phyloP scores from a whole-genome alignment of 2,329 filamentous ascomycete species.

The Cadophora sp. region DNA sequence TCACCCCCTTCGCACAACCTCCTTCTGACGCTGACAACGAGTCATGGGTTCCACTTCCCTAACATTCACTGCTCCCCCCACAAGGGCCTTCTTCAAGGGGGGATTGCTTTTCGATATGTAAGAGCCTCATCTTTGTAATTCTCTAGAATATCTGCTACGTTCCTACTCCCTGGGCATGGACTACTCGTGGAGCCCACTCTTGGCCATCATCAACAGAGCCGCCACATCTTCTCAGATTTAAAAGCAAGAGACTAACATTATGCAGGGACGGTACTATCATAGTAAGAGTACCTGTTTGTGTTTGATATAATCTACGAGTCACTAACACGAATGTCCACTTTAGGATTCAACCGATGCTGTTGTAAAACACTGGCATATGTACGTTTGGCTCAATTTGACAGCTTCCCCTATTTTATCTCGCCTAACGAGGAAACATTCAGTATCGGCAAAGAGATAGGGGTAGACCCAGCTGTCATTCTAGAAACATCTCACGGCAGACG shows the following conservation, averaged over 20 bases:
- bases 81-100: constrained; percentile 37
- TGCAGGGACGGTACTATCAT: constrained; percentile 70
- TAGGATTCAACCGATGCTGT: constrained; percentile 74
- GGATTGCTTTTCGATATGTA: constrained; percentile 69
- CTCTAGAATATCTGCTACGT: not conserved
- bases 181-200: not conserved
- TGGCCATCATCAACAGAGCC: not conserved
- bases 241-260: not conserved
- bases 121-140: not conserved
- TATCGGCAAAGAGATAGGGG: constrained; percentile 82
- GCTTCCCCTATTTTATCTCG: constrained; percentile 15
- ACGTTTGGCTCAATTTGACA: constrained; percentile 16
- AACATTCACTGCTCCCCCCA: constrained; percentile 35
- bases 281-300: constrained; percentile 44
- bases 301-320: not conserved
- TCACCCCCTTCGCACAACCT: not conserved
- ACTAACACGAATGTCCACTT: not conserved
- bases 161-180: not conserved
- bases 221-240: not conserved
- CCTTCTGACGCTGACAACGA: constrained; percentile 6
- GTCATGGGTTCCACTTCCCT: constrained; percentile 38
- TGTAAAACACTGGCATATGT: constrained; percentile 75
- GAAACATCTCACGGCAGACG: constrained; percentile 90
- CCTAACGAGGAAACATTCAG: constrained; percentile 49
- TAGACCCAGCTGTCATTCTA: constrained; percentile 84